Conservation (phyloP, 192 early-diverging fungal species). For the Backusella morwellensis region DNA sequence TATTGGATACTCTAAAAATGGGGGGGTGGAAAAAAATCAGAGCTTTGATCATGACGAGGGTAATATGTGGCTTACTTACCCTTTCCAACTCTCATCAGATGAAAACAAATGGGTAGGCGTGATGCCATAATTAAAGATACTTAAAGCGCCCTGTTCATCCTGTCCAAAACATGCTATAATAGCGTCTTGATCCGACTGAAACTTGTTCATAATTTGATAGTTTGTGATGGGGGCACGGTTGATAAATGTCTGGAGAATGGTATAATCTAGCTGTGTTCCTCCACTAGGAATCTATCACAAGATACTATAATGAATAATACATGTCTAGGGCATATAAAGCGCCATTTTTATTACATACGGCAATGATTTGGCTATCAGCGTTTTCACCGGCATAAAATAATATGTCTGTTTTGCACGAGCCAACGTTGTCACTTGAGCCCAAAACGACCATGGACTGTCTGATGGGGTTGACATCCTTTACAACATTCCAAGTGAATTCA, state of each 20-base stretch:
- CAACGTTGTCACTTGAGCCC: background rate
- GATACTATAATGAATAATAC: background rate
- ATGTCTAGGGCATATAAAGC: background rate
- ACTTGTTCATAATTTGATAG: background rate
- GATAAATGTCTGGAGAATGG: slow-evolving; percentile 2
- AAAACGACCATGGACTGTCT: slow-evolving; percentile 22
- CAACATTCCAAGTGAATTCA: background rate
- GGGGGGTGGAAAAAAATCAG: background rate
- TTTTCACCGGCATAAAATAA: slow-evolving; percentile 29
- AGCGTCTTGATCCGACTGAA: background rate
- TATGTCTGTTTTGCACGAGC: background rate
- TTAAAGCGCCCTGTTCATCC: slow-evolving; percentile 12
- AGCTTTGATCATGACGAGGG: background rate
- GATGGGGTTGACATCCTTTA: slow-evolving; percentile 5
- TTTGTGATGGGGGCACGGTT: slow-evolving; percentile 29
- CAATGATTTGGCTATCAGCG: slow-evolving; percentile 26
- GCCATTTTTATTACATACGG: background rate
- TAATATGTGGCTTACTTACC: background rate
- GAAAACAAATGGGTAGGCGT: background rate
- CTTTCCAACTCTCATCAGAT: background rate
- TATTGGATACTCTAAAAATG: background rate
- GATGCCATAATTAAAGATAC: slow-evolving; percentile 5
- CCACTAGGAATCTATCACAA: background rate
- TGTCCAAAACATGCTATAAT: slow-evolving; percentile 26
- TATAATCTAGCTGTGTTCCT: background rate